Evolutionary conservation across 192 early-diverging fungal species (phyloP), one percentile per base, ranked within the genome.

Genomic region (Chytriomyces hyalinus): DNA sequence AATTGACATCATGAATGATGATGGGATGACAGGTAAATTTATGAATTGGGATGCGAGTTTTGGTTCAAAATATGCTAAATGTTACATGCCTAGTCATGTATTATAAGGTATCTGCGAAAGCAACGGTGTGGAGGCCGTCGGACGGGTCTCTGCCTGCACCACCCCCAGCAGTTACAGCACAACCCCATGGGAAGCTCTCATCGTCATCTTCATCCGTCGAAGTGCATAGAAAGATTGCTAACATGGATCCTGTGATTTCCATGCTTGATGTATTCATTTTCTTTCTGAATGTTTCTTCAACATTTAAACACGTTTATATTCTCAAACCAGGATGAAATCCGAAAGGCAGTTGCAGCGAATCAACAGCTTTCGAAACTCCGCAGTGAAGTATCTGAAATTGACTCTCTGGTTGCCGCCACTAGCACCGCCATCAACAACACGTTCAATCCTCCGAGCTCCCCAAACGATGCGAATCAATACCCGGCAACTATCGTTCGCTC

Each of bases 1-100:
- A 46, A 88, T 94, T 44, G 93, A 94, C 76, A 94, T 94, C 68
- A 86, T 87, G 75, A 88, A 93, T 69, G 92, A 92, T 36, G 88
- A 92, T 72, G 91, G 89, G 8, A 76, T 83, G 61, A 68, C 64
- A n/a, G 65, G 70, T 66, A 67, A 49, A 6, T 11, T 78, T 44
- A 15, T 64, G 9, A 20, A 10, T 26, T 11, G 46, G 26, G 24
- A 28, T 73, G 11, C 7, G 46, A 8, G 45, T 61, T n/a, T 51
- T 24, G 67, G 57, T 68, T 67, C 48, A 60, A 5, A 10, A 69
- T 3, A 28, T 79, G 24, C 1, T 13, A 6, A 69, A 26, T n/a
- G 8, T 73, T 24, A 5, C 13, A 36, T 60, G 28, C 22, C 17
- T 57, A 84, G 84, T 81, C 20, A 65, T 87, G 60, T 84, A 83